Conservation (phyloP, 192 early-diverging fungal genomes). For the Pilaira anomala region DNA sequence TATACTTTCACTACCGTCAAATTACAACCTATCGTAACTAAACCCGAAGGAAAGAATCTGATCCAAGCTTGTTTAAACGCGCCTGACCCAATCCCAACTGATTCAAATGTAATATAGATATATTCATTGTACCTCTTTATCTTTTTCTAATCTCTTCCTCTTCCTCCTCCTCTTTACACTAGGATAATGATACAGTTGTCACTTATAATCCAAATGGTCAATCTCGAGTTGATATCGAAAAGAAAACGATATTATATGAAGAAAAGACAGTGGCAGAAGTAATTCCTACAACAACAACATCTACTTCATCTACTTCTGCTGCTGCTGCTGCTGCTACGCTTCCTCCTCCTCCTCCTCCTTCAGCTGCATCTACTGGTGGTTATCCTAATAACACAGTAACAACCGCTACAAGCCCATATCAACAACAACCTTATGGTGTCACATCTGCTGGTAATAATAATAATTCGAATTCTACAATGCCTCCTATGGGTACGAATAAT, state of each 20-base stretch:
- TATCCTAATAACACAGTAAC: background rate
- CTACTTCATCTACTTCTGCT: background rate
- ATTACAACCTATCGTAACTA: slow-evolving; percentile 87
- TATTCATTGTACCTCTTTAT: background rate
- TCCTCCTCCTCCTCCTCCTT: too few species aligned
- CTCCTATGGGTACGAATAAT: slow-evolving; percentile 4
- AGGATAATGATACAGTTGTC: slow-evolving; percentile 6
- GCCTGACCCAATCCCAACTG: slow-evolving; percentile 48
- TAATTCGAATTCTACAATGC: background rate
- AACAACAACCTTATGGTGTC: background rate
- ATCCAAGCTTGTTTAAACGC: slow-evolving; percentile 91
- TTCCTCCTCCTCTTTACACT: background rate
- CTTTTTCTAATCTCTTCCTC: background rate
- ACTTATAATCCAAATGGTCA: slow-evolving; percentile 1
- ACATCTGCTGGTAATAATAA: too few species aligned
- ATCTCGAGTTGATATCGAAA: slow-evolving; percentile 1
- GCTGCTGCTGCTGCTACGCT: too few species aligned
- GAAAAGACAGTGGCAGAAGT: slow-evolving; percentile 18
- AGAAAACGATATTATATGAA: slow-evolving; percentile 1
- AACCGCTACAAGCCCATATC: background rate
- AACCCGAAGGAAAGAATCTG: slow-evolving; percentile 86
- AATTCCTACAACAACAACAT: background rate
- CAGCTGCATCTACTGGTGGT: too few species aligned
- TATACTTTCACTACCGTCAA: slow-evolving; percentile 94
- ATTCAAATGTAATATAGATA: slow-evolving; percentile 7